Evolutionary conservation across 176 grass and related monocot genomes (phyloP), one percentile per base, ranked within the genome.

Genomic region (Carex myosuroides): DNA sequence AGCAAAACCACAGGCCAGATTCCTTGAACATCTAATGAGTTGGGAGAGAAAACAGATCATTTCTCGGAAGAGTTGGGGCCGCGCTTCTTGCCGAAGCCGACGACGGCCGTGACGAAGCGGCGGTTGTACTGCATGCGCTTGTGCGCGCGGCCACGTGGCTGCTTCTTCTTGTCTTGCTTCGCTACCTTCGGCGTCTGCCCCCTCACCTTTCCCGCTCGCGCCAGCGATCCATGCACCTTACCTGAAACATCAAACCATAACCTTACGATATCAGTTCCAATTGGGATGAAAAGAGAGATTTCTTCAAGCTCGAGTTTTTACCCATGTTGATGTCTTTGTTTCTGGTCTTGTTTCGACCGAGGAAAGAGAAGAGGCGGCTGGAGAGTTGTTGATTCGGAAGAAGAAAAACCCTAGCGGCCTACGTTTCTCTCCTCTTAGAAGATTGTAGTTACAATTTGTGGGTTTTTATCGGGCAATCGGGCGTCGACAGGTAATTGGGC

Each of bases 51-150:
- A 44, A 13, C 41, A 56, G 53, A 21, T 89, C 88, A 95, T 86
- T 95, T 95, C 90, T 95, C 90, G 14, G 93, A 95, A 53, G 93
- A 95, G 85, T 95, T 95, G 85, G 93, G 93, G 3, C 93, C 93
- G 32, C 93, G 93, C 90, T 95, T 95, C 90, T 92, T 92, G 70
- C 93, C 90, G 66, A 95, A 92, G 77, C 93, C 93, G 59, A 95
- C 90, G 68, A 95, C 93, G 79, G 93, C 93, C 21, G 93, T 95
- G 59, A 95, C 90, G 73, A 95, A 95, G 21, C 93, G 93, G 79
- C 93, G 88, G 90, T 95, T 95, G 93, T 95, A 95, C 87, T 95
- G 93, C 88, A 95, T 95, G 78, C 93, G 88, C 88, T 95, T 95
- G 88, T 92, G 5, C 7, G 93, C 90, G 84, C 93, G 88, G 73